These are phyloP conservation scores for Trichoderma simmonsii DNA, from an alignment of 2,329 filamentous ascomycete genomes.

Conservation along the genomic window DNA sequence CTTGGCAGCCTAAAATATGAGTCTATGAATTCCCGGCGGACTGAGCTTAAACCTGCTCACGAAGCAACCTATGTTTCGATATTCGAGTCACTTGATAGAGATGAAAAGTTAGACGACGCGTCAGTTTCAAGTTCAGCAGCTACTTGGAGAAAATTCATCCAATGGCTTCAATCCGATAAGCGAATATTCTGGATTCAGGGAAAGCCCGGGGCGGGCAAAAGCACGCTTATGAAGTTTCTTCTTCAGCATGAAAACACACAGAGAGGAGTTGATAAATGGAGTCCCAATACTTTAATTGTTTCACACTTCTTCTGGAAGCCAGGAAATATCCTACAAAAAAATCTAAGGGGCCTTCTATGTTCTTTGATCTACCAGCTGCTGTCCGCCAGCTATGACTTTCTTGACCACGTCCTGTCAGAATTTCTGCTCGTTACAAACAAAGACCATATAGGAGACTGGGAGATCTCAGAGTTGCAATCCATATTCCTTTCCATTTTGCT, in stretches of 20 bases:
- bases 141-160: background rate
- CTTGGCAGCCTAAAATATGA: background rate
- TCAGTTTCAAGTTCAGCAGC: background rate
- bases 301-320: background rate
- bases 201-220: background rate
- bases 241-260: background rate
- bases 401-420: background rate
- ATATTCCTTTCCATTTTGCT: background rate
- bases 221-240: background rate
- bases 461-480: background rate
- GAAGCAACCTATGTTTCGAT: background rate
- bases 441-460: background rate
- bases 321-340: background rate
- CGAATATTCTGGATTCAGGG: background rate
- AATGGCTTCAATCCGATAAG: background rate
- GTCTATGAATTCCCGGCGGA: background rate
- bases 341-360: background rate
- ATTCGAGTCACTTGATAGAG: background rate
- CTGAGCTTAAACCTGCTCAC: background rate
- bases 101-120: no score
- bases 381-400: no score
- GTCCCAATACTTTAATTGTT: background rate
- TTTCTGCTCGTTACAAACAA: accelerated
- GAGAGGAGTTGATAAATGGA: background rate
- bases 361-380: background rate